These are phyloP conservation scores for Catenaria anguillulae DNA, from an alignment of 371 early-diverging fungal species.

Conservation along the genomic window DNA sequence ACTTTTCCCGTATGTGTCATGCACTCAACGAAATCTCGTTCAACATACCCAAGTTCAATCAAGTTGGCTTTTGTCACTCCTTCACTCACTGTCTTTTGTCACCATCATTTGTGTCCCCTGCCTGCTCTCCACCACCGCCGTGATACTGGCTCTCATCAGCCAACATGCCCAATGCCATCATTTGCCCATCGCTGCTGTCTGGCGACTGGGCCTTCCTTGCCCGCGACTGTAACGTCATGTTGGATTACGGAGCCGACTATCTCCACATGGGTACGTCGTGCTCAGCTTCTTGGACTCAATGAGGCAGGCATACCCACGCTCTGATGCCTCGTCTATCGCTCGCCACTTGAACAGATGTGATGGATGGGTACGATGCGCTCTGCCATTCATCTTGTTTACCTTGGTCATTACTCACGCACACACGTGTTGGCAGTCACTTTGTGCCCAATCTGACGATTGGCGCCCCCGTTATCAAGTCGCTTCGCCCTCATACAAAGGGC, in stretches of 20 bases:
- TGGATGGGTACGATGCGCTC: constrained; percentile 54
- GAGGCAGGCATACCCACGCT: neutral
- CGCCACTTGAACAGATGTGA: constrained; percentile 63
- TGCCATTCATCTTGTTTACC: neutral
- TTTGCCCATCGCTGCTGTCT: constrained; percentile 84
- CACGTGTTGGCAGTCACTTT: constrained; percentile 94
- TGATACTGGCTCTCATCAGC: neutral
- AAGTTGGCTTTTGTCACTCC: no score
- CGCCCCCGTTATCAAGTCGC: constrained; percentile 74
- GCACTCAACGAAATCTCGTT: no score
- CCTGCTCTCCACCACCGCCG: no score
- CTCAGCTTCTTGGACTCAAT: neutral
- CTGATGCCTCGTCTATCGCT: no score
- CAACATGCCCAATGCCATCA: constrained; percentile 32
- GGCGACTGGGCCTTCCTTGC: constrained; percentile 83
- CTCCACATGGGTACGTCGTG: constrained; percentile 78
- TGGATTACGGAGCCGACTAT: constrained; percentile 80
- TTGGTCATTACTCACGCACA: neutral
- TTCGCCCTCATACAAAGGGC: constrained; percentile 75
- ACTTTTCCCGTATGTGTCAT: no score
- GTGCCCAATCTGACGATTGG: constrained; percentile 96
- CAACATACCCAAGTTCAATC: no score
- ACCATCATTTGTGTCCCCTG: neutral
- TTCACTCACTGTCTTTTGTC: no score
- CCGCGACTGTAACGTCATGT: constrained; percentile 75